A percentile compares a stretch with the other conserved stretches of the same genome.
These are phyloP conservation scores for Phaeophleospora eucalypticola DNA, from an alignment of 2,329 filamentous ascomycete species.

Conservation along the genomic window DNA sequence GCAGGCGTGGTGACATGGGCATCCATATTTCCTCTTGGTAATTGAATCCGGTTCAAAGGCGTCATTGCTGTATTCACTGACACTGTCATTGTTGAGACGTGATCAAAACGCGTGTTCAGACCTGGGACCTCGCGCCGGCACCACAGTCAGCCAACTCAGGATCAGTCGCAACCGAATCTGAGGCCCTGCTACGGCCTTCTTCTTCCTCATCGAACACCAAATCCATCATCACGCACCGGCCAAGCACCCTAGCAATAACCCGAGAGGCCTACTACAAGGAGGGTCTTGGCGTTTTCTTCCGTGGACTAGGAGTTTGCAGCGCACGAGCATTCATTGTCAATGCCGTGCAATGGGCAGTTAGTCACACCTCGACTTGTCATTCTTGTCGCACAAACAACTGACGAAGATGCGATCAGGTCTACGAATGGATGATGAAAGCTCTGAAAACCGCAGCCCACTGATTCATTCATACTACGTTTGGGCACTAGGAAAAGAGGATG, in stretches of 20 bases:
- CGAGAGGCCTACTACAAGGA: slow-evolving; percentile 66
- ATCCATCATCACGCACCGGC: slow-evolving; percentile 21
- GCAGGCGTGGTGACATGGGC: slow-evolving; percentile 87
- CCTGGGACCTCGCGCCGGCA: slow-evolving; percentile 48
- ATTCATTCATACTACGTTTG: too few species aligned
- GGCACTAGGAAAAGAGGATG: background rate
- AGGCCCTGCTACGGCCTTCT: slow-evolving; percentile 12
- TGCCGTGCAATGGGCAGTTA: slow-evolving; percentile 80
- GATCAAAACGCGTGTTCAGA: slow-evolving; percentile 88
- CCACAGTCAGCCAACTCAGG: slow-evolving; percentile 1
- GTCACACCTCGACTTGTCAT: too few species aligned
- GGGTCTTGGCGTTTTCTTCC: slow-evolving; percentile 72
- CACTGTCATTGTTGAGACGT: slow-evolving; percentile 54
- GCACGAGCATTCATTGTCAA: slow-evolving; percentile 86
- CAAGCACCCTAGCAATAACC: slow-evolving; percentile 61
- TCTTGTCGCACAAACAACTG: too few species aligned
- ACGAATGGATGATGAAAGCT: slow-evolving; percentile 75
- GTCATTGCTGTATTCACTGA: background rate
- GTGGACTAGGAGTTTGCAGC: slow-evolving; percentile 78
- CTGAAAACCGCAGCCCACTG: background rate
- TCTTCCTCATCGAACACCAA: background rate
- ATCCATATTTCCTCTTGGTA: slow-evolving; percentile 74
- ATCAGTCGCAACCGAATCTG: slow-evolving; percentile 8
- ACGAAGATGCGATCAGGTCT: too few species aligned
- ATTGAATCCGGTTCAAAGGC: background rate